Conservation (phyloP, 2,329 filamentous ascomycete genomes). For the Metarhizium humberi region DNA sequence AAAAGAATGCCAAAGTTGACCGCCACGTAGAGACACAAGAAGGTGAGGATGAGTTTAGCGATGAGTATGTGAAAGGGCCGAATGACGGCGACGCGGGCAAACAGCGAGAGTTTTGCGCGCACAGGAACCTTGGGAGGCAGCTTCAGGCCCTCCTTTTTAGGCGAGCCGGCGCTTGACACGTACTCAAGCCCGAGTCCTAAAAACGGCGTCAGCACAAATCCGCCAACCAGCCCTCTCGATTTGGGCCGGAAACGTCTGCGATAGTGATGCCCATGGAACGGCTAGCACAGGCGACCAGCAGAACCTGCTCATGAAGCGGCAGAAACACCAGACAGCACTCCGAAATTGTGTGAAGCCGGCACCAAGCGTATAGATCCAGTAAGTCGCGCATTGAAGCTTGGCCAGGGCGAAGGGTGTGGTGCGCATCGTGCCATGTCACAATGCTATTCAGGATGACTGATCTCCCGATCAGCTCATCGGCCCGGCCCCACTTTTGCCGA, state of each 20-base stretch:
- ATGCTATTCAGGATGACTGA: not conserved
- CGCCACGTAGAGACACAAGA: conserved; percentile 40
- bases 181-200: conserved; percentile 43
- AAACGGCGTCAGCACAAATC: conserved; percentile 43
- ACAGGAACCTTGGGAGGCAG: conserved; percentile 16
- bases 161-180: conserved; percentile 29
- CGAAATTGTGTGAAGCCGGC: conserved; percentile 42
- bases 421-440: not conserved
- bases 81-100: conserved; percentile 33
- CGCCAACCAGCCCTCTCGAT: conserved; percentile 30
- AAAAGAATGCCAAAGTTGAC: conserved; percentile 44
- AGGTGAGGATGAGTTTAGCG: conserved; percentile 53
- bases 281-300: conserved; percentile 39
- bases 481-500: not conserved
- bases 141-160: conserved; percentile 22
- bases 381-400: too few relatives aligned
- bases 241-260: conserved; percentile 35
- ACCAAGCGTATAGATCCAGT: conserved; percentile 30
- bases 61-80: conserved; percentile 49
- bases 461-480: not conserved
- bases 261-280: conserved; percentile 38
- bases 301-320: conserved; percentile 48
- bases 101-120: conserved; percentile 17
- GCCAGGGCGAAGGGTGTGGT: too few relatives aligned
- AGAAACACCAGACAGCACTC: conserved; percentile 32